A percentile compares a stretch with the other conserved stretches of the same genome.
Evolutionary conservation across 208 protist genomes (phyloP).

Genomic region (Leishmania guyanensis): DNA sequence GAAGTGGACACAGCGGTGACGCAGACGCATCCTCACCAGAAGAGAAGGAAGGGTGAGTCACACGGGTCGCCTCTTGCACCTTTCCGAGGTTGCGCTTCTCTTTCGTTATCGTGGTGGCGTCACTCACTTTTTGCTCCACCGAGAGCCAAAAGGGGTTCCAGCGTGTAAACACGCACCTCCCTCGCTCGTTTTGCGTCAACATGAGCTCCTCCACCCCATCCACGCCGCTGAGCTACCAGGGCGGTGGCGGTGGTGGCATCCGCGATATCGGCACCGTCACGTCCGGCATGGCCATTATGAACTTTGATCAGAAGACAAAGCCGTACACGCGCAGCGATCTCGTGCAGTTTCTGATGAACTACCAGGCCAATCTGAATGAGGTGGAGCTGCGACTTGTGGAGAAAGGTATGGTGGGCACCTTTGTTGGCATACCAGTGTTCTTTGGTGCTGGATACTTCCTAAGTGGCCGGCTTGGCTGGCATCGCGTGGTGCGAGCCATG

Average conservation of each 20-base stretch:
- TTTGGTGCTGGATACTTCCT: slow-evolving; percentile 63
- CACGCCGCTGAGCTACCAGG: slow-evolving; percentile 12
- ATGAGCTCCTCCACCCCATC: slow-evolving; percentile 31
- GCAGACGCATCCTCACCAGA: background rate
- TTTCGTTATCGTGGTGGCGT: background rate
- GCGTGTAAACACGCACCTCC: background rate
- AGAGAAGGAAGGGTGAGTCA: background rate
- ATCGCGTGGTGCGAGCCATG: slow-evolving; percentile 61
- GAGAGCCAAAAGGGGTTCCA: background rate
- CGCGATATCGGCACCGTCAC: slow-evolving; percentile 86
- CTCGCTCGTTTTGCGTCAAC: background rate
- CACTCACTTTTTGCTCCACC: background rate
- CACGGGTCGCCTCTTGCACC: background rate
- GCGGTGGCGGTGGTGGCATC: slow-evolving; percentile 67
- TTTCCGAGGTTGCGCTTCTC: background rate
- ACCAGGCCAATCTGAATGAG: slow-evolving; percentile 72
- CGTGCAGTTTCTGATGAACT: slow-evolving; percentile 71
- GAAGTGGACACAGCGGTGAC: background rate
- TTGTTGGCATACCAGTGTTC: slow-evolving; percentile 64
- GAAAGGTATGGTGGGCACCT: slow-evolving; percentile 63
- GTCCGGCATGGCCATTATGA: slow-evolving; percentile 83
- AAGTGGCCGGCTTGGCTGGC: slow-evolving; percentile 64
- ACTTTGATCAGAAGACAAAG: slow-evolving; percentile 82
- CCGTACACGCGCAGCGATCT: slow-evolving; percentile 85
- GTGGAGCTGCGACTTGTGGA: slow-evolving; percentile 69